Conservation (phyloP, 2,329 filamentous ascomycete genomes). For the Ampelomyces quisqualis region DNA sequence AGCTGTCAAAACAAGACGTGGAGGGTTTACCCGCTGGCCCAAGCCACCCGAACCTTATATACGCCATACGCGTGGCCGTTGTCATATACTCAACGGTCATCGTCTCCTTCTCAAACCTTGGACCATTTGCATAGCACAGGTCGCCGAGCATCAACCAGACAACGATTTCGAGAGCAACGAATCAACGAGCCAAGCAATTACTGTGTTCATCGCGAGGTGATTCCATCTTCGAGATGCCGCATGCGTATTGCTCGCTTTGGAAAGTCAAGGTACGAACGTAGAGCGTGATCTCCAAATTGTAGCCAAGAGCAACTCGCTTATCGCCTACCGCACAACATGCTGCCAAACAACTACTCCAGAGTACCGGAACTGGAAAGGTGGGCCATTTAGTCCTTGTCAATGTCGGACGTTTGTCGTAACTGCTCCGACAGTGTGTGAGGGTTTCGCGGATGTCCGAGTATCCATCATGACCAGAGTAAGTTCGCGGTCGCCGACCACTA, state of each 20-base stretch:
- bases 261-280: neutral
- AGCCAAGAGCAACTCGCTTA: neutral
- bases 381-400: neutral
- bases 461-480: neutral
- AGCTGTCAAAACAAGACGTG: too few species aligned
- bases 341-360: too few species aligned
- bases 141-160: neutral
- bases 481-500: conserved; percentile 1
- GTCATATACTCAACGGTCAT: neutral
- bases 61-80: neutral
- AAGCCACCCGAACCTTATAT: conserved; percentile 1
- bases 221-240: neutral
- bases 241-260: neutral
- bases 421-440: neutral
- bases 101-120: neutral
- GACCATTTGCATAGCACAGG: neutral
- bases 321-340: too few species aligned
- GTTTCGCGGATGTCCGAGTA: too few species aligned
- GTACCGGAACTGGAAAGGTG: neutral
- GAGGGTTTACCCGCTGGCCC: too few species aligned
- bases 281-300: neutral
- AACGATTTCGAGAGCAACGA: neutral
- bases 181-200: too few species aligned
- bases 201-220: neutral
- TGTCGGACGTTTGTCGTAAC: neutral